Evolutionary conservation across 108 stramenopile species (phyloP).

Genomic region (Parietichytrium sp.): DNA sequence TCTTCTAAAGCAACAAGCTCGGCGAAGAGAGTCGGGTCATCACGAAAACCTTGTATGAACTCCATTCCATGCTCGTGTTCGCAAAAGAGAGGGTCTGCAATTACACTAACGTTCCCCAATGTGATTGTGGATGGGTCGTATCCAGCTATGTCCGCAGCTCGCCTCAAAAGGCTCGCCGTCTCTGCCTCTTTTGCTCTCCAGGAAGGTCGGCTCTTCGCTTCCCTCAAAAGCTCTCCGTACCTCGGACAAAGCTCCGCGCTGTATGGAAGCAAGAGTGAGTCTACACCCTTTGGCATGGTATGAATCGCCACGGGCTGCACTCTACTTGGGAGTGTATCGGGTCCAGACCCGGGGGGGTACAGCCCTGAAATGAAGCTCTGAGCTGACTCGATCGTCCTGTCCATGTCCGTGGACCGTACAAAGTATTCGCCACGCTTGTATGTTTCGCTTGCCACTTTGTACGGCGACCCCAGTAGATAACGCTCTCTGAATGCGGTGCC

Average conservation of each 20-base stretch:
- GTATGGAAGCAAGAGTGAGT: background rate
- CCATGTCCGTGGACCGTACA: conserved; percentile 15
- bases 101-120: background rate
- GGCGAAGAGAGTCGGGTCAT: background rate
- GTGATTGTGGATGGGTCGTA: background rate
- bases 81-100: background rate
- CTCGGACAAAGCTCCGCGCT: background rate
- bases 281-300: background rate
- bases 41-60: background rate
- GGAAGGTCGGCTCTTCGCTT: background rate
- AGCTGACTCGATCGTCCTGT: conserved; percentile 5
- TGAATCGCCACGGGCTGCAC: background rate
- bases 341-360: background rate
- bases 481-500: background rate
- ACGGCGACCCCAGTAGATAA: background rate
- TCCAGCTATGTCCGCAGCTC: background rate
- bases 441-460: background rate
- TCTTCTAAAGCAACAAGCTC: background rate
- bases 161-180: background rate
- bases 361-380: background rate
- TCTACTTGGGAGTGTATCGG: background rate
- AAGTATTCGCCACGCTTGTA: background rate
- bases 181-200: background rate
- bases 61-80: background rate
- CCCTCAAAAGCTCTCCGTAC: background rate